phyloP scores from a whole-genome alignment of 2,329 filamentous ascomycete genomes.

The Pseudopithomyces chartarum region DNA sequence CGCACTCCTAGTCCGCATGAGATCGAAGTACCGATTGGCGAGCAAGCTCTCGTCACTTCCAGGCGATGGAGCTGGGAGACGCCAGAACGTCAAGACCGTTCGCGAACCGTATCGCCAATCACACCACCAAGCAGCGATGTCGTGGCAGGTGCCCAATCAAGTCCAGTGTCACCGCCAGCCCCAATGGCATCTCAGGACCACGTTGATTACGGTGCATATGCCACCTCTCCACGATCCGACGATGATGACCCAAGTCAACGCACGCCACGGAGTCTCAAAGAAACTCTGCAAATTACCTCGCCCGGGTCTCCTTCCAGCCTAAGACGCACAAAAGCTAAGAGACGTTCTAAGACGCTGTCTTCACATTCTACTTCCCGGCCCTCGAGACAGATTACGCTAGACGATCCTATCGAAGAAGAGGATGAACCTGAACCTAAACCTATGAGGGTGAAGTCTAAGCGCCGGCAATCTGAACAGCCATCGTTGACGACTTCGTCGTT shows the following conservation, averaged over 20 bases:
- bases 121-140: conserved; percentile 45
- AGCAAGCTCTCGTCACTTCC: conserved; percentile 55
- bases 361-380: conserved; percentile 33
- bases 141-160: conserved; percentile 33
- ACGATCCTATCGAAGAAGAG: conserved; percentile 36
- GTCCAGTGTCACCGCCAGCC: conserved; percentile 22
- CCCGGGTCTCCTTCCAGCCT: conserved; percentile 38
- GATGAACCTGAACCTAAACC: conserved; percentile 16
- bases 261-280: conserved; percentile 44
- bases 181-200: conserved; percentile 16
- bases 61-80: conserved; percentile 51
- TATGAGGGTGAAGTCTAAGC: conserved; percentile 37
- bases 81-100: conserved; percentile 32
- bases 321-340: conserved; percentile 47
- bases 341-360: conserved; percentile 38
- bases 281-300: conserved; percentile 39
- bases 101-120: conserved; percentile 39
- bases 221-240: conserved; percentile 13
- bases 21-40: conserved; percentile 67
- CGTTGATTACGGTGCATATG: conserved; percentile 1
- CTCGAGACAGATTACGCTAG: conserved; percentile 42
- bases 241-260: conserved; percentile 26
- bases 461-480: conserved; percentile 26
- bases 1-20: conserved; percentile 56
- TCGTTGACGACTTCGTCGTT: conserved; percentile 28